Percentiles rank a stretch among this genome's conserved stretches.
phyloP scores from a whole-genome alignment of 1,284 basidiomycete species.

The Ganoderma boninense region DNA sequence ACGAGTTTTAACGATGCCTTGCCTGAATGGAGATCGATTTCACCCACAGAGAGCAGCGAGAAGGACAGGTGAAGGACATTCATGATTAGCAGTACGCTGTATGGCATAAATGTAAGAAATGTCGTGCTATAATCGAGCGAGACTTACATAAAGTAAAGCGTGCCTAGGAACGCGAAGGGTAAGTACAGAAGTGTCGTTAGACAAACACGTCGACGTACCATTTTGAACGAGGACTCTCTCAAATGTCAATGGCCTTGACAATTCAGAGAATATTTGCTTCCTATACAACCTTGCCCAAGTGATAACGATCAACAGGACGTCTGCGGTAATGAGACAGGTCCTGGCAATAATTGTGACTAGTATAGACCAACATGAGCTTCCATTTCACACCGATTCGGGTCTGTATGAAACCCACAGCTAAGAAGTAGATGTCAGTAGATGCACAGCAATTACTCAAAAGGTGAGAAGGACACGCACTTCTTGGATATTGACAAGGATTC shows the following conservation, averaged over 20 bases:
- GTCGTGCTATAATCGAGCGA: neutral
- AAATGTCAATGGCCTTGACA: conserved; percentile 3
- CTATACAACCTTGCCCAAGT: conserved; percentile 3
- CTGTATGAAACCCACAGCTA: neutral
- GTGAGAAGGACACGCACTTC: neutral
- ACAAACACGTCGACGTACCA: neutral
- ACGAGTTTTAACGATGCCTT: neutral
- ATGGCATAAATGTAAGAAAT: neutral
- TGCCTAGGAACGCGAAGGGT: neutral
- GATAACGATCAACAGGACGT: neutral
- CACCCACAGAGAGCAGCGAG: neutral
- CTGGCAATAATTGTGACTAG: conserved; percentile 3
- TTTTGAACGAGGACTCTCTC: conserved; percentile 3
- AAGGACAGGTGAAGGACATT: conserved; percentile 9
- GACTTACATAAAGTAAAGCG: conserved; percentile 4
- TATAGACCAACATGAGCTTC: neutral
- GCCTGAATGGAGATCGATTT: no score
- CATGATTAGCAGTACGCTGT: conserved; percentile 3
- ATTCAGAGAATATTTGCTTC: neutral
- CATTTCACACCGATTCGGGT: neutral
- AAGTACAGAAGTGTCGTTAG: no score
- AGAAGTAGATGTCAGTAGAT: neutral
- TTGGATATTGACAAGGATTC: neutral
- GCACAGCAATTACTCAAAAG: no score
- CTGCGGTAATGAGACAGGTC: neutral